These are phyloP conservation scores for Exophiala xenobiotica DNA, from an alignment of 2,329 filamentous ascomycete species.

Conservation along the genomic window DNA sequence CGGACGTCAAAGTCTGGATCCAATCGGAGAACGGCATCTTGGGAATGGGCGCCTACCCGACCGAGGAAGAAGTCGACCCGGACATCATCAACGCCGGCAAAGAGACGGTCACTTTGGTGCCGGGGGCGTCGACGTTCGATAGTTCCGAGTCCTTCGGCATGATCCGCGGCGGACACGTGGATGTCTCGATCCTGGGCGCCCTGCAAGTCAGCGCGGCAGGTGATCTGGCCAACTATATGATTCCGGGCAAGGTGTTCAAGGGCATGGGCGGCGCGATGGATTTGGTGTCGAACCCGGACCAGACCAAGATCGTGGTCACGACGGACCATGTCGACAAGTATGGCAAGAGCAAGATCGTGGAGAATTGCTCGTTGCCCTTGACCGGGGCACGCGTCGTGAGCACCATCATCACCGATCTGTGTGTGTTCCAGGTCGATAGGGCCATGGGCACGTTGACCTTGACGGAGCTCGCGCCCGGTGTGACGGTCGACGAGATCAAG, in stretches of 20 bases:
- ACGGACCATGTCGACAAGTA: conserved; percentile 70
- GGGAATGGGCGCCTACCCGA: conserved; percentile 78
- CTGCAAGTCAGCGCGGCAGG: conserved; percentile 77
- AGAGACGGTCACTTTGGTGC: conserved; percentile 77
- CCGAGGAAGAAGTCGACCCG: conserved; percentile 67
- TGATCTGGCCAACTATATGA: conserved; percentile 87
- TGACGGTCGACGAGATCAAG: conserved; percentile 66
- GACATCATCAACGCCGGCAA: conserved; percentile 87
- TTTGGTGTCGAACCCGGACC: conserved; percentile 67
- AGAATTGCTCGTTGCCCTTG: conserved; percentile 62
- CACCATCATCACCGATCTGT: conserved; percentile 72
- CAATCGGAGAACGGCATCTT: conserved; percentile 85
- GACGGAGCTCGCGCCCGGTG: conserved; percentile 68
- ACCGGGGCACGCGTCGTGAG: conserved; percentile 67
- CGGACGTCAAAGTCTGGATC: conserved; percentile 71
- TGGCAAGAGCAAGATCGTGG: conserved; percentile 65
- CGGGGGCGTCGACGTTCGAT: conserved; percentile 75
- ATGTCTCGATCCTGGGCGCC: conserved; percentile 79
- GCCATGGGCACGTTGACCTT: conserved; percentile 62
- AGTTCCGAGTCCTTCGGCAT: conserved; percentile 80
- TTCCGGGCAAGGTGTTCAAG: conserved; percentile 80
- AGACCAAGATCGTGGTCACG: conserved; percentile 70
- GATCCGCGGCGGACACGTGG: conserved; percentile 81
- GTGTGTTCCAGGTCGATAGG: conserved; percentile 75
- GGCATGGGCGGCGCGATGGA: conserved; percentile 83